phyloP scores from a whole-genome alignment of 2,329 filamentous ascomycete species.

The Fusarium denticulatum region DNA sequence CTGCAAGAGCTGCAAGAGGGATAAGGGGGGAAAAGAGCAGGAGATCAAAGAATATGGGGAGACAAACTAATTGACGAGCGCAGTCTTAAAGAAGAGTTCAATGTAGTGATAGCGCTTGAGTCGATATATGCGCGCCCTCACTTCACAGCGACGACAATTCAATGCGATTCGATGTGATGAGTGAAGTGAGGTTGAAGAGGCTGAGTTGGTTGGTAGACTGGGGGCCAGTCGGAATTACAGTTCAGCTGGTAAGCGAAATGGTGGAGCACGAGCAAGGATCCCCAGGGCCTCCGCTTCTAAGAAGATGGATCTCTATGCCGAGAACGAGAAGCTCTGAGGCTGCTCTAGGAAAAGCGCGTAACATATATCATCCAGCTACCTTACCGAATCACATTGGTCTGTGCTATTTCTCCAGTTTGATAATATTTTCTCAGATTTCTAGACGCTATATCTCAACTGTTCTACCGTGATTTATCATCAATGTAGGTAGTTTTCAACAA shows the following conservation, averaged over 20 bases:
- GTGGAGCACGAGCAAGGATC: conserved; percentile 10
- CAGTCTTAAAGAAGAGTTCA: conserved; percentile 39
- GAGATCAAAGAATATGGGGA: conserved; percentile 38
- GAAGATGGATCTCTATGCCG: neutral
- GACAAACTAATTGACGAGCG: conserved; percentile 51
- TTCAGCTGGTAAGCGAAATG: conserved; percentile 38
- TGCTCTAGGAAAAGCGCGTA: conserved; percentile 29
- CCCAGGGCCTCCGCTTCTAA: neutral
- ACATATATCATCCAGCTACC: neutral
- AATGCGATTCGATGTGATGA: conserved; percentile 32
- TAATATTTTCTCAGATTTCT: neutral
- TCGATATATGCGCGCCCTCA: conserved; percentile 38
- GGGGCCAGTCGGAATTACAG: conserved; percentile 23
- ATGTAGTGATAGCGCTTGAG: conserved; percentile 28
- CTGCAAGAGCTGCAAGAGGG: conserved; percentile 30
- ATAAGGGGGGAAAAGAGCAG: conserved; percentile 33
- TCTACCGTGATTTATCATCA: neutral
- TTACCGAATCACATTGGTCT: neutral
- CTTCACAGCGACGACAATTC: conserved; percentile 33
- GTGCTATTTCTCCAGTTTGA: neutral
- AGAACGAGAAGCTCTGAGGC: conserved; percentile 3
- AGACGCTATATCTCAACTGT: neutral
- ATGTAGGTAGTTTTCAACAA: neutral
- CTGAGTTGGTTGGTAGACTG: conserved; percentile 41
- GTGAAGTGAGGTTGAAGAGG: conserved; percentile 43